Evolutionary conservation across 2,329 filamentous ascomycete genomes (phyloP), one percentile per base, ranked within the genome.

Genomic region (Claviceps pazoutovae): DNA sequence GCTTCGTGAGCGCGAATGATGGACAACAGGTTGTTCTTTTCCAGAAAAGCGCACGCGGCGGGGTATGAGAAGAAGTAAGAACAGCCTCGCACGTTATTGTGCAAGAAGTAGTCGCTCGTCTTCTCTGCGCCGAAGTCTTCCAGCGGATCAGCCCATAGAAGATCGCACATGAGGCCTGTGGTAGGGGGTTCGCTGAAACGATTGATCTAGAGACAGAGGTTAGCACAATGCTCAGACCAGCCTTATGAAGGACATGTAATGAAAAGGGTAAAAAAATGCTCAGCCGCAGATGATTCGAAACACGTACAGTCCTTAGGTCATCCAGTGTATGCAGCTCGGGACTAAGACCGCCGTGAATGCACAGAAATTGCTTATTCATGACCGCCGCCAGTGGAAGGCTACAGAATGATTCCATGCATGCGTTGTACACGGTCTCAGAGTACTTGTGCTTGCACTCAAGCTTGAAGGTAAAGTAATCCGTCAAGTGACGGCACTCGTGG

Each of bases 391-490:
- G 75, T 34, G 93, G 93, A 57, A 98, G 74, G 57, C 85, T 79
- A 73, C 93, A 98, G 77, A 98, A 98, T 0, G 93, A 94, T 58
- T 98, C 91, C 82, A 96, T 95, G 73, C 93, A 97, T 53, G 93
- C 91, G 64, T 98, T 91, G 68, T 98, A 98, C 54, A 98, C 80
- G 57, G 80, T 80, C 72, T 97, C 93, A 37, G 88, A 95, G 72
- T 98, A 98, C 71, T 98, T 98, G 80, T 98, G 93, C 74, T 95
- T 96, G 78, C 93, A 98, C 70, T 98, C 93, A 53, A 98, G 83
- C 77, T 98, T 97, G 77, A 98, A 98, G 55, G 93, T 98, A 73
- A 98, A 98, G 77, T 98, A 98, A 67, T 98, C 93, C 53, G 93
- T 98, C 78, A 98, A 79, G 74, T 98, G 93, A 63, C 93, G 85